A percentile compares a stretch with the other conserved stretches of the same genome.
phyloP scores from a whole-genome alignment of 768 basidiomycete species.

The Psilocybe cubensis region DNA sequence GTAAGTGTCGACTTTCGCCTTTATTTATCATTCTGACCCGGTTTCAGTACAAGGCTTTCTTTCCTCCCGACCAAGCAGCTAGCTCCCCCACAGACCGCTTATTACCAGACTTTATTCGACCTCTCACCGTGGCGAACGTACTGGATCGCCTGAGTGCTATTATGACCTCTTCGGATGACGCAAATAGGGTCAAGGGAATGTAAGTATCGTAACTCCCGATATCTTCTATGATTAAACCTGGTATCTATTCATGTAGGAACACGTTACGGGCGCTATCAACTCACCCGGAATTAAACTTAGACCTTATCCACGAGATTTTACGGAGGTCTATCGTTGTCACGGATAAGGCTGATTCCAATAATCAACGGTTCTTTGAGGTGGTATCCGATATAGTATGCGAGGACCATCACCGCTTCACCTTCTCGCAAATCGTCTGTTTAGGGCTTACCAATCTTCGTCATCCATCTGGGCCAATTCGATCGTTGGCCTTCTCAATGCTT shows the following conservation, averaged over 20 bases:
- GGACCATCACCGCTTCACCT: constrained; percentile 63
- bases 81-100: constrained; percentile 67
- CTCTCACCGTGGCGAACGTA: constrained; percentile 53
- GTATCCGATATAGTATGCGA: constrained; percentile 71
- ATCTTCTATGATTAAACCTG: neutral
- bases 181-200: constrained; percentile 64
- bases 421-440: constrained; percentile 76
- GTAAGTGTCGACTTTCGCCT: constrained; percentile 53
- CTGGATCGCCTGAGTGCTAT: constrained; percentile 74
- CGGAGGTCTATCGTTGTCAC: constrained; percentile 68
- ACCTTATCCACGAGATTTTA: constrained; percentile 67
- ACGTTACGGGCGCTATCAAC: constrained; percentile 71
- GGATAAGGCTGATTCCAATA: constrained; percentile 56
- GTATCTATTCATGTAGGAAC: constrained; percentile 52
- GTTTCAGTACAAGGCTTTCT: constrained; percentile 77
- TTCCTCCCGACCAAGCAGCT: constrained; percentile 59
- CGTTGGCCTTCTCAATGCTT: constrained; percentile 78
- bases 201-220: constrained; percentile 37
- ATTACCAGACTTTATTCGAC: constrained; percentile 51
- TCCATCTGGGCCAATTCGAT: constrained; percentile 61
- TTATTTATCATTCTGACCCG: neutral
- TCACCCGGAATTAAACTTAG: constrained; percentile 55
- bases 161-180: constrained; percentile 58
- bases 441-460: constrained; percentile 88
- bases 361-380: constrained; percentile 76